phyloP scores from a whole-genome alignment of 148 eudicot genomes.

The Fagopyrum homotropicum region DNA sequence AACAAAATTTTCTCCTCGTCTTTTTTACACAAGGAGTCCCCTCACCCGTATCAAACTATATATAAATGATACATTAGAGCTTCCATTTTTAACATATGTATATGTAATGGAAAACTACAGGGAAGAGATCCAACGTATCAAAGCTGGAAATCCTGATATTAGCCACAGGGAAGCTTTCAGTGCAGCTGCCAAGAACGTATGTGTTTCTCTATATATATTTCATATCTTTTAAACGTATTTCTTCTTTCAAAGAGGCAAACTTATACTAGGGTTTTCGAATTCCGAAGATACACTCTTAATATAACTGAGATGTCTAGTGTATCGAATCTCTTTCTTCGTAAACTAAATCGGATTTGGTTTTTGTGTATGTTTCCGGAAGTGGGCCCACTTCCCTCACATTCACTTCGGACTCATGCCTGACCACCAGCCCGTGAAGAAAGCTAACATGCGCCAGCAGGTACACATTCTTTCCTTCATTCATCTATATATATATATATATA shows the following conservation, averaged over 20 bases:
- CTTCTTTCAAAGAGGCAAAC: background rate
- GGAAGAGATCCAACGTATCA: slow-evolving; percentile 99
- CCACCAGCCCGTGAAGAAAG: slow-evolving; percentile 89
- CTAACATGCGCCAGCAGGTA: slow-evolving; percentile 87
- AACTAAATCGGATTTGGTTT: background rate
- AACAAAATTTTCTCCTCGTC: no score
- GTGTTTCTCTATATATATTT: background rate
- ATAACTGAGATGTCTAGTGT: background rate
- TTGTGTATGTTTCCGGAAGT: slow-evolving; percentile 27
- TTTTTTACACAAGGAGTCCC: no score
- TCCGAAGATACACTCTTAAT: background rate
- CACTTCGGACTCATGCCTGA: slow-evolving; percentile 99
- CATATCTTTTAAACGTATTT: background rate
- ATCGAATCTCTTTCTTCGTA: background rate
- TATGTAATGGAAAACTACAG: slow-evolving; percentile 25
- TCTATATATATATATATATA: slow-evolving; percentile 18
- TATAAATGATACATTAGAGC: background rate
- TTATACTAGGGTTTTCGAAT: background rate
- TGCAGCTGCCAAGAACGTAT: slow-evolving; percentile 98
- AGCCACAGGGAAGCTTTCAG: slow-evolving; percentile 99
- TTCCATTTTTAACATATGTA: slow-evolving; percentile 8
- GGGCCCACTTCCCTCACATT: slow-evolving; percentile 99
- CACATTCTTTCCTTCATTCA: background rate
- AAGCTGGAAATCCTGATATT: slow-evolving; percentile 98
- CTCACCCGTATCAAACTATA: no score